A percentile compares a stretch with the other conserved stretches of the same genome.
phyloP scores from a whole-genome alignment of 805 yeast species.

The Ogataea allantospora region DNA sequence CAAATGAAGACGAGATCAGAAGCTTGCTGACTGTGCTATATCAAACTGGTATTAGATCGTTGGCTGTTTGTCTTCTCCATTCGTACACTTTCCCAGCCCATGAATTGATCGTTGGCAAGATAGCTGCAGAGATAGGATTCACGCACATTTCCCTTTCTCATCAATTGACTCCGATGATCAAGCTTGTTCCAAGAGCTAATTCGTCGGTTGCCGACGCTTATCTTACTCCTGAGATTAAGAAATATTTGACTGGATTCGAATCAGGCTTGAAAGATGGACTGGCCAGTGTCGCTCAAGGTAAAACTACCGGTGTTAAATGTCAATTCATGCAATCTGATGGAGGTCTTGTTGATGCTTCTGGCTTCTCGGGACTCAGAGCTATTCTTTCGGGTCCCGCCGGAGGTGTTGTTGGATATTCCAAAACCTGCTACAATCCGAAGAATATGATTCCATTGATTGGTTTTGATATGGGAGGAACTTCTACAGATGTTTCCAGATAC shows the following conservation, averaged over 20 bases:
- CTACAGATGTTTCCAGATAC: slow-evolving; percentile 79
- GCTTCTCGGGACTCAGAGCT: slow-evolving; percentile 85
- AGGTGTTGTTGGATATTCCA: slow-evolving; percentile 91
- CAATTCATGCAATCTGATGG: slow-evolving; percentile 97
- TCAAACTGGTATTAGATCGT: slow-evolving; percentile 58
- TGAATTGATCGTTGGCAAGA: slow-evolving; percentile 54
- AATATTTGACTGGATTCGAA: slow-evolving; percentile 60
- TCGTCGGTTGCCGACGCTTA: slow-evolving; percentile 83
- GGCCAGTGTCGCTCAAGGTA: slow-evolving; percentile 33
- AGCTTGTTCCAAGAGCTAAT: slow-evolving; percentile 69
- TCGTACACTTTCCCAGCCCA: slow-evolving; percentile 73
- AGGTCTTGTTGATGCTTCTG: slow-evolving; percentile 80
- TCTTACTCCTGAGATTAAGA: slow-evolving; percentile 72
- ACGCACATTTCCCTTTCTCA: slow-evolving; percentile 65
- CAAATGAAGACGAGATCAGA: slow-evolving; percentile 45
- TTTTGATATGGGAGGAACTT: slow-evolving; percentile 90
- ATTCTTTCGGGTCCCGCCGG: slow-evolving; percentile 97
- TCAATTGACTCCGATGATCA: slow-evolving; percentile 75
- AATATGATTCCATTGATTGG: slow-evolving; percentile 67
- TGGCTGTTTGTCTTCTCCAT: slow-evolving; percentile 72
- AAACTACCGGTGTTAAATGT: slow-evolving; percentile 48
- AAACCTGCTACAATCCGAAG: slow-evolving; percentile 66
- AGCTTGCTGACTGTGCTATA: slow-evolving; percentile 44
- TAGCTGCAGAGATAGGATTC: slow-evolving; percentile 69
- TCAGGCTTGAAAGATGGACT: slow-evolving; percentile 57